phyloP scores from a whole-genome alignment of 2,329 filamentous ascomycete species.

The Truncatella angustata region DNA sequence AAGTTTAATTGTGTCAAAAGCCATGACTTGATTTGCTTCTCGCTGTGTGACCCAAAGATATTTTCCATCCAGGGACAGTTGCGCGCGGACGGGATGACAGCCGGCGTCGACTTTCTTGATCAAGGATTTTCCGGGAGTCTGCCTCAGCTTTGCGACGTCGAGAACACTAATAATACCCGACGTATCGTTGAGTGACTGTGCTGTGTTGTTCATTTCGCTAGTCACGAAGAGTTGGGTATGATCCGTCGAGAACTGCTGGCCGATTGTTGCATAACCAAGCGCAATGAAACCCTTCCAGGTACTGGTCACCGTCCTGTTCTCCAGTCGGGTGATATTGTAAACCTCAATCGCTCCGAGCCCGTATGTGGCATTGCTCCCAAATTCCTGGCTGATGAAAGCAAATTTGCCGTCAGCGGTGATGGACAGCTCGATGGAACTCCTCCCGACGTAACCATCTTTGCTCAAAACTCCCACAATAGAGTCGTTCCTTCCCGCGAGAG shows the following conservation, averaged over 20 bases:
- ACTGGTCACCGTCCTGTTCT: background rate
- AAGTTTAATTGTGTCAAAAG: conserved; percentile 4
- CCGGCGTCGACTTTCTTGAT: conserved; percentile 2
- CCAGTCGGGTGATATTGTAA: conserved; percentile 3
- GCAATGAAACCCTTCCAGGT: conserved; percentile 2
- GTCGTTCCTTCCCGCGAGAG: background rate
- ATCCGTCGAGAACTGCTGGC: conserved; percentile 7
- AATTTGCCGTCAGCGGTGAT: conserved; percentile 1
- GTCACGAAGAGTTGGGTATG: conserved; percentile 1
- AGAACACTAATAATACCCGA: conserved; percentile 6
- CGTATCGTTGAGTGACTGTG: conserved; percentile 1
- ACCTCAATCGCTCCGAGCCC: conserved; percentile 2
- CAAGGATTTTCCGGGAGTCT: background rate
- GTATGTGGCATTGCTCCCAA: conserved; percentile 1
- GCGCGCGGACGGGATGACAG: conserved; percentile 2
- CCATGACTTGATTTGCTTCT: conserved; percentile 5
- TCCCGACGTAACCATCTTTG: background rate
- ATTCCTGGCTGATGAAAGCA: conserved; percentile 8
- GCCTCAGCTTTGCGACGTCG: conserved; percentile 1
- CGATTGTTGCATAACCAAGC: conserved; percentile 5
- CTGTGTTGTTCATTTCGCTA: conserved; percentile 5
- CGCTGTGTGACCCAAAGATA: conserved; percentile 3
- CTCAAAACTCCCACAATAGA: conserved; percentile 1
- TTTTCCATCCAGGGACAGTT: background rate
- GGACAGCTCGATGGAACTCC: conserved; percentile 2